A percentile compares a stretch with the other conserved stretches of the same genome.
These are phyloP conservation scores for Scleromitrula shiraiana DNA, from an alignment of 2,329 filamentous ascomycete genomes.

Conservation along the genomic window DNA sequence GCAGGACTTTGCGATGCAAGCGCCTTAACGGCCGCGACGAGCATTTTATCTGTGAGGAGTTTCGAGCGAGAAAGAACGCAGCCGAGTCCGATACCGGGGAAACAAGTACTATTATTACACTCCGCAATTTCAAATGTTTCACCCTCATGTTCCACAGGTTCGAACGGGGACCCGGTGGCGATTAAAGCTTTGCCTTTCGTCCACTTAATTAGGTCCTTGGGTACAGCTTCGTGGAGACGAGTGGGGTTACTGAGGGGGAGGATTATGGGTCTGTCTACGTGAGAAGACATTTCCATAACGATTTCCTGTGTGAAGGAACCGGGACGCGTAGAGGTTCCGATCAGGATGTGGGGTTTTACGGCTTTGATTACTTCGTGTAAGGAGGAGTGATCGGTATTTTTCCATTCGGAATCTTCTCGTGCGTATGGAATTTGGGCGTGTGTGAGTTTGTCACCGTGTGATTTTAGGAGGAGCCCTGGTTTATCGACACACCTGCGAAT, in stretches of 20 bases:
- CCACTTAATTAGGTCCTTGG: conserved; percentile 69
- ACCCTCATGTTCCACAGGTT: conserved; percentile 56
- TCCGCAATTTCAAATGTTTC: conserved; percentile 53
- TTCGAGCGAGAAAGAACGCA: conserved; percentile 61
- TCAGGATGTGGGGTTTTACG: conserved; percentile 71
- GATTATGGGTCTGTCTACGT: conserved; percentile 65
- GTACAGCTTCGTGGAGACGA: conserved; percentile 71
- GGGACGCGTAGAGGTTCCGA: conserved; percentile 76
- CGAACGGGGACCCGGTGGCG: conserved; percentile 77
- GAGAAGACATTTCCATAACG: conserved; percentile 65
- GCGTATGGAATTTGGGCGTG: conserved; percentile 61
- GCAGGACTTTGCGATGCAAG: conserved; percentile 67
- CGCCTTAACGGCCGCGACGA: conserved; percentile 70
- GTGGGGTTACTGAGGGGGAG: conserved; percentile 85
- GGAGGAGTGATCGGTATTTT: conserved; percentile 44
- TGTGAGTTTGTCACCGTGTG: conserved; percentile 52
- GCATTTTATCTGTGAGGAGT: conserved; percentile 66
- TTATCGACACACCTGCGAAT: conserved; percentile 73
- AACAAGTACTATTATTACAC: conserved; percentile 83
- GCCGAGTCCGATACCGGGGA: conserved; percentile 79
- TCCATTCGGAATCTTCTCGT: conserved; percentile 56
- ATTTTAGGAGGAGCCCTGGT: conserved; percentile 63
- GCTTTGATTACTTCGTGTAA: conserved; percentile 60
- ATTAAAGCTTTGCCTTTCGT: conserved; percentile 70
- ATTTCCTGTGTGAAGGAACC: conserved; percentile 67